These are phyloP conservation scores for Corylus avellana DNA, from an alignment of 306 rosid genomes.

Conservation along the genomic window DNA sequence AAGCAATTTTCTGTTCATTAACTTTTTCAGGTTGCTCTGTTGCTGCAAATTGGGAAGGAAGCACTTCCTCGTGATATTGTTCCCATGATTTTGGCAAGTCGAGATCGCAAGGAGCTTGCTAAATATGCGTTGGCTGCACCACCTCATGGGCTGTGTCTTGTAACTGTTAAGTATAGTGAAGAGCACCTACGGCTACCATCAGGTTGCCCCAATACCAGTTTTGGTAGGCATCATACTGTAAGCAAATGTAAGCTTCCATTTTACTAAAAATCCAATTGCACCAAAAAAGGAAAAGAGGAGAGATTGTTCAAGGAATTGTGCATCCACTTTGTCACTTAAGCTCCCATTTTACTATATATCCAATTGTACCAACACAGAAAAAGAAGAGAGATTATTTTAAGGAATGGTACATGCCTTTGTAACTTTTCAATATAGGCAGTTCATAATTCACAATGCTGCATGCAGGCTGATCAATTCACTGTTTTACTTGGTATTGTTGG, in stretches of 20 bases:
- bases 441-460: neutral
- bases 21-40: slow-evolving; percentile 65
- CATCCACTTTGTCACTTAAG: neutral
- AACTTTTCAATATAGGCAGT: neutral
- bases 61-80: slow-evolving; percentile 77
- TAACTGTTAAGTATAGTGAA: slow-evolving; percentile 61
- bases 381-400: slow-evolving; percentile 1
- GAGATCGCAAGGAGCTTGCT: slow-evolving; percentile 87
- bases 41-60: slow-evolving; percentile 87
- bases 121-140: slow-evolving; percentile 62
- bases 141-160: slow-evolving; percentile 91
- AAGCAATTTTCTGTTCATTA: slow-evolving; percentile 1
- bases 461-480: neutral
- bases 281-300: slow-evolving; percentile 9
- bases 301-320: neutral
- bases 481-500: neutral
- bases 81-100: slow-evolving; percentile 62
- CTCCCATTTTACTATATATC: slow-evolving; percentile 52
- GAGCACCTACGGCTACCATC: slow-evolving; percentile 71
- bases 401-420: neutral
- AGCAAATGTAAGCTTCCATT: slow-evolving; percentile 84
- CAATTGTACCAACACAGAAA: slow-evolving; percentile 16
- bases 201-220: slow-evolving; percentile 60
- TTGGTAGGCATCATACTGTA: slow-evolving; percentile 67
- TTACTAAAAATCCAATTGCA: slow-evolving; percentile 34